Percentiles rank a stretch among this genome's conserved stretches.
These are phyloP conservation scores for Perkinsela sp. DNA, from an alignment of 208 protist species.

Conservation along the genomic window DNA sequence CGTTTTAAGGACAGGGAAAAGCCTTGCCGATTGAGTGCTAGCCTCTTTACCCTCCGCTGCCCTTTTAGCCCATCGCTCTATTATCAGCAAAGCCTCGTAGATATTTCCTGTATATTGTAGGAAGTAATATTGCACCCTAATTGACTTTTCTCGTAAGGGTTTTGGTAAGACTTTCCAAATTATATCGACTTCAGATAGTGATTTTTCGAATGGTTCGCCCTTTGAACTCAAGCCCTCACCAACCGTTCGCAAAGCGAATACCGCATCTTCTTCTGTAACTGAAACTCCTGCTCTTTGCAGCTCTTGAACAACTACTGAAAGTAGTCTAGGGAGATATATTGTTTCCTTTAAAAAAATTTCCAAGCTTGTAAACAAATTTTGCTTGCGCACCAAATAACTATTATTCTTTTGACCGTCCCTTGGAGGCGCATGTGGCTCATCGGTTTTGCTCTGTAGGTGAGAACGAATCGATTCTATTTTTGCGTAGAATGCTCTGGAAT, in stretches of 20 bases:
- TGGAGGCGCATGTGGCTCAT: too few species aligned
- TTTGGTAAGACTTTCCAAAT: not conserved
- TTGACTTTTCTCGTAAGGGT: not conserved
- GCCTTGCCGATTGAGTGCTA: not conserved
- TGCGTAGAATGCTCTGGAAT: too few species aligned
- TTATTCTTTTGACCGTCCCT: too few species aligned
- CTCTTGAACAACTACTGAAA: not conserved
- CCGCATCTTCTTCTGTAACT: not conserved
- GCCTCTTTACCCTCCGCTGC: not conserved
- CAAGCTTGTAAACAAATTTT: too few species aligned
- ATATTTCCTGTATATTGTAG: not conserved
- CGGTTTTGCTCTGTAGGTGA: too few species aligned
- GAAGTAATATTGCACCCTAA: not conserved
- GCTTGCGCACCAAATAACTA: too few species aligned
- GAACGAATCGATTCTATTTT: too few species aligned
- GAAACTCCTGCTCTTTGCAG: not conserved
- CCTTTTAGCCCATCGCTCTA: not conserved
- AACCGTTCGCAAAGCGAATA: not conserved
- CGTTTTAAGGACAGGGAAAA: not conserved
- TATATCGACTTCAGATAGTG: not conserved
- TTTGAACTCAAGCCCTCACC: not conserved
- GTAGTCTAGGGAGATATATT: not conserved
- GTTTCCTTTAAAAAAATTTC: not conserved
- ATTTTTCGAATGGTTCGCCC: not conserved
- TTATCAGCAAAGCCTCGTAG: not conserved